A percentile compares a stretch with the other conserved stretches of the same genome.
phyloP scores from a whole-genome alignment of 2,329 filamentous ascomycete genomes.

The Cordyceps cateniannulata region DNA sequence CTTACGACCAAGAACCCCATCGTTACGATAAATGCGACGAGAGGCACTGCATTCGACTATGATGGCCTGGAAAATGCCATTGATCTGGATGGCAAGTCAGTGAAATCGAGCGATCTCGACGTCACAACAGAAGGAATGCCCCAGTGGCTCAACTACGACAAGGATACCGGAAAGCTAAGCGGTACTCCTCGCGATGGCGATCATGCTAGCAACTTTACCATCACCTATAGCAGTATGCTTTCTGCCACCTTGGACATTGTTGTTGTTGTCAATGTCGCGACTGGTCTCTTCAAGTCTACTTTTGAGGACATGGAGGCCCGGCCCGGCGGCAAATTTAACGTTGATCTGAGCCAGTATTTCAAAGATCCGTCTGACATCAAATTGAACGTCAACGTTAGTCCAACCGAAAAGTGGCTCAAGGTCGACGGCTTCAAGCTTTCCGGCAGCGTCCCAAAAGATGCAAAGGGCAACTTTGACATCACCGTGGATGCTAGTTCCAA shows the following conservation, averaged over 20 bases:
- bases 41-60: slow-evolving; percentile 46
- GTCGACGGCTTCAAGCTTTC: slow-evolving; percentile 32
- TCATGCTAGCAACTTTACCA: slow-evolving; percentile 54
- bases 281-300: slow-evolving; percentile 33
- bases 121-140: slow-evolving; percentile 50
- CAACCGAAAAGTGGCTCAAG: slow-evolving; percentile 37
- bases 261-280: slow-evolving; percentile 33
- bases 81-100: slow-evolving; percentile 49
- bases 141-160: slow-evolving; percentile 63
- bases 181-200: slow-evolving; percentile 58
- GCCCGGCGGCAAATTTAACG: slow-evolving; percentile 34
- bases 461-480: slow-evolving; percentile 26
- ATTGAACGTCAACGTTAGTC: slow-evolving; percentile 30
- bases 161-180: slow-evolving; percentile 51
- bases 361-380: slow-evolving; percentile 31
- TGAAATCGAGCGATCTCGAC: slow-evolving; percentile 44
- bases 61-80: slow-evolving; percentile 44
- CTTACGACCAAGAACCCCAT: slow-evolving; percentile 55
- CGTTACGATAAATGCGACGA: slow-evolving; percentile 51
- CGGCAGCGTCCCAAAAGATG: slow-evolving; percentile 33
- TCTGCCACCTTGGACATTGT: slow-evolving; percentile 53
- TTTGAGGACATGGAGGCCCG: slow-evolving; percentile 34
- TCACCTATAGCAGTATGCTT: slow-evolving; percentile 53
- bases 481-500: slow-evolving; percentile 28
- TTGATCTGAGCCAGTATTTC: slow-evolving; percentile 38